Conservation (phyloP, 148 eudicot species). For the Silene conica region DNA sequence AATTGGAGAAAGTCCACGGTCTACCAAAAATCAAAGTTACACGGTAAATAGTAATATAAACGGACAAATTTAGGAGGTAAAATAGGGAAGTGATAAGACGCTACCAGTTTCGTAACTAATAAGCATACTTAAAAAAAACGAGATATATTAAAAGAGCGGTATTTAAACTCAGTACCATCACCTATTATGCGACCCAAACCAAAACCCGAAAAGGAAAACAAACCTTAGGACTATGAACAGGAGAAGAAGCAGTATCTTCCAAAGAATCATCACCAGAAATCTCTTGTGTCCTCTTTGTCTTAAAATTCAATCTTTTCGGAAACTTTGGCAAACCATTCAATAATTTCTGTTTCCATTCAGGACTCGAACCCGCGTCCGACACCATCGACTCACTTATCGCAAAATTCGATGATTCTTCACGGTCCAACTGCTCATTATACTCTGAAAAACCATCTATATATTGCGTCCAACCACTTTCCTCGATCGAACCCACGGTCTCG, state of each 20-base stretch:
- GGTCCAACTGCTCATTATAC: background rate
- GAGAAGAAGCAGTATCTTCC: constrained; percentile 90
- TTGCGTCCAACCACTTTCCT: constrained; percentile 72
- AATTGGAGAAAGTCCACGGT: too few species aligned
- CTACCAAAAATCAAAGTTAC: too few species aligned
- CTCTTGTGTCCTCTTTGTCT: constrained; percentile 29
- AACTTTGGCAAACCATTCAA: constrained; percentile 18
- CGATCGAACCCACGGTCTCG: background rate
- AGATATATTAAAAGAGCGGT: too few species aligned
- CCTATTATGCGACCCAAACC: too few species aligned
- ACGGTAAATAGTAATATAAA: too few species aligned
- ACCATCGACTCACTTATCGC: constrained; percentile 33
- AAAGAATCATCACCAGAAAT: constrained; percentile 52
- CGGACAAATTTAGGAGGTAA: too few species aligned
- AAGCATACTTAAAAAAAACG: too few species aligned
- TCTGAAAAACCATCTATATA: constrained; percentile 53
- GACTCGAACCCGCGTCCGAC: constrained; percentile 67
- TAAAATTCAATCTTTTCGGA: constrained; percentile 37
- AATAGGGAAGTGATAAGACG: too few species aligned
- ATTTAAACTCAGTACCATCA: too few species aligned
- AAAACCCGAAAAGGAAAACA: constrained; percentile 4
- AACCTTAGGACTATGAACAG: constrained; percentile 80
- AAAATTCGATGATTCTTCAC: constrained; percentile 13
- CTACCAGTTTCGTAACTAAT: too few species aligned
- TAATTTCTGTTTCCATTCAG: constrained; percentile 30